These are phyloP conservation scores for Nemania sp. DNA, from an alignment of 2,329 filamentous ascomycete genomes.

Conservation along the genomic window DNA sequence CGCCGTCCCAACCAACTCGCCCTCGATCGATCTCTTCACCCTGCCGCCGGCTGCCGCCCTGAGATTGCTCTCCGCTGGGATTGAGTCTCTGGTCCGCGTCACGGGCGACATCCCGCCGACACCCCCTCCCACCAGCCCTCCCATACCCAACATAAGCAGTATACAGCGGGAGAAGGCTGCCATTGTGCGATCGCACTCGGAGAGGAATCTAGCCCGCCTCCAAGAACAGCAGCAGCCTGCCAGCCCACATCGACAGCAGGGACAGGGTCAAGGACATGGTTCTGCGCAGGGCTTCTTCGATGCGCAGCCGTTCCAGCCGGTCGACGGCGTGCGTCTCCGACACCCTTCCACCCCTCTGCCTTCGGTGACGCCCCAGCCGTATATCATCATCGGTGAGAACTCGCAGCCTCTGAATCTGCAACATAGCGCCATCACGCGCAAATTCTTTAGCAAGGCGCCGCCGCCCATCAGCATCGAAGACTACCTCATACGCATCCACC, in stretches of 20 bases:
- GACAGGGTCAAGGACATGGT: constrained; percentile 7
- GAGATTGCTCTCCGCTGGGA: constrained; percentile 73
- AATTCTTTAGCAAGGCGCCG: constrained; percentile 89
- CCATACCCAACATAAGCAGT: constrained; percentile 66
- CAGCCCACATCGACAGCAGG: constrained; percentile 1
- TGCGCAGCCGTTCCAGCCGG: constrained; percentile 40
- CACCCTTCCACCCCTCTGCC: constrained; percentile 38
- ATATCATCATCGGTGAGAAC: constrained; percentile 68
- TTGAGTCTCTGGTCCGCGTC: constrained; percentile 72
- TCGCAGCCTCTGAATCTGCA: constrained; percentile 76
- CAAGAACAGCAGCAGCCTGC: constrained; percentile 36
- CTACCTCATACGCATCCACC: constrained; percentile 85
- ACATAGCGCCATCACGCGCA: constrained; percentile 82
- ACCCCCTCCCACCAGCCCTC: constrained; percentile 67
- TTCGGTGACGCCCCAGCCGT: constrained; percentile 50
- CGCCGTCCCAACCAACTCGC: constrained; percentile 45
- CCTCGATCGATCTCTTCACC: constrained; percentile 69
- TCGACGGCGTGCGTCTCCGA: constrained; percentile 61
- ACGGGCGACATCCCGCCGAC: constrained; percentile 82
- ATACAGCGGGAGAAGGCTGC: constrained; percentile 66
- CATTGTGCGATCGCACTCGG: constrained; percentile 62
- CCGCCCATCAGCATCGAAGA: constrained; percentile 82
- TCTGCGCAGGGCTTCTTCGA: constrained; percentile 30
- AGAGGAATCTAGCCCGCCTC: constrained; percentile 55
- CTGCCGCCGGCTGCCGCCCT: constrained; percentile 76